Conservation (phyloP, 139 green algal genomes). For the Mychonastes homosphaera region DNA sequence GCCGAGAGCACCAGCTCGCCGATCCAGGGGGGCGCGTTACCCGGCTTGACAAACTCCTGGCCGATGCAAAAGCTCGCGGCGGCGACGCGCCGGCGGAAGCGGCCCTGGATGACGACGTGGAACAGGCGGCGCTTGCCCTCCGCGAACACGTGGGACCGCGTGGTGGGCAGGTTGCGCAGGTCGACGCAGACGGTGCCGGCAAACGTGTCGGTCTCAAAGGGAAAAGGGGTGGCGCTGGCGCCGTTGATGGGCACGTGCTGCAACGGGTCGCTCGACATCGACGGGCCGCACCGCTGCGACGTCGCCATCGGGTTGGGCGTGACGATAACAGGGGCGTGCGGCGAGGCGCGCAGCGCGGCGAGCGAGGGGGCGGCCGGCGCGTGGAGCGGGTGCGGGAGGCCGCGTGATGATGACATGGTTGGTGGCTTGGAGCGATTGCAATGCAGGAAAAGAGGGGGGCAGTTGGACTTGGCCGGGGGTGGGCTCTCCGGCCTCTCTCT, state of each 20-base stretch:
- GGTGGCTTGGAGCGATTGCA: no score
- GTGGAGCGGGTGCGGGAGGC: no score
- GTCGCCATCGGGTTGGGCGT: no score
- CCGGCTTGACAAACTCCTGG: slow-evolving; percentile 26
- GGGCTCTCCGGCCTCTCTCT: no score
- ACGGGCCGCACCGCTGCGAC: no score
- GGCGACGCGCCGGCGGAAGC: slow-evolving; percentile 15
- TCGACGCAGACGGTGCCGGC: not conserved
- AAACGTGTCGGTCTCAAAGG: not conserved
- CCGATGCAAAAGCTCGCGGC: slow-evolving; percentile 17
- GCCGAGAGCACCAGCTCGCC: slow-evolving; percentile 15
- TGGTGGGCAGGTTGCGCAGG: not conserved
- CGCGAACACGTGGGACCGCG: not conserved
- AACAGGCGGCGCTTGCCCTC: slow-evolving; percentile 11
- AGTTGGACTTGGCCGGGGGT: no score
- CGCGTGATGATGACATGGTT: no score
- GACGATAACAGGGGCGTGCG: no score
- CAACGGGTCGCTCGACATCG: no score
- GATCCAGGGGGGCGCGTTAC: slow-evolving; percentile 13
- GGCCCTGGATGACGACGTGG: slow-evolving; percentile 13
- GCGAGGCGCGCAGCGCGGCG: no score
- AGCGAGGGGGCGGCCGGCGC: no score
- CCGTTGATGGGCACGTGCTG: not conserved
- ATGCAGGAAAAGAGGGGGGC: no score
- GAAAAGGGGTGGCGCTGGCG: not conserved